Evolutionary conservation across 805 yeast genomes (phyloP).

Genomic region (Candida chilensis): DNA sequence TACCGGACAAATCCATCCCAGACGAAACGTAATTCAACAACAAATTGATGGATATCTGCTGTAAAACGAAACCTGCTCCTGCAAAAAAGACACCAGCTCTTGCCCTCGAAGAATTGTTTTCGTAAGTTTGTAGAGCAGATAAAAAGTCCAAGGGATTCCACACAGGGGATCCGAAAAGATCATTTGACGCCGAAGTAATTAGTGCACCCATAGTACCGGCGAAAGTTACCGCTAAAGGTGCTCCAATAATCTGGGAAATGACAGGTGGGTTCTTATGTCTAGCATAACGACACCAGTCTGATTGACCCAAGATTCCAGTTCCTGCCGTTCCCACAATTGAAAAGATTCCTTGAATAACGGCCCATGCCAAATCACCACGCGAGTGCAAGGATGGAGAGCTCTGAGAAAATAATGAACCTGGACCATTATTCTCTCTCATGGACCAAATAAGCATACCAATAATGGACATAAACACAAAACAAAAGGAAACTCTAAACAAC

Average conservation of each 20-base stretch:
- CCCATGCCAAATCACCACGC: conserved; percentile 6
- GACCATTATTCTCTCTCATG: conserved; percentile 14
- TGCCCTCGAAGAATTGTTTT: conserved; percentile 22
- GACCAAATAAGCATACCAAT: conserved; percentile 18
- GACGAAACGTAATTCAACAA: conserved; percentile 31
- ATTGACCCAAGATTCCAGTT: conserved; percentile 5
- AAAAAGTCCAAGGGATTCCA: conserved; percentile 7
- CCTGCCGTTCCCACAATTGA: conserved; percentile 7
- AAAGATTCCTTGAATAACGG: conserved; percentile 5
- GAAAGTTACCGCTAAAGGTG: conserved; percentile 5
- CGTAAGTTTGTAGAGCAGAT: conserved; percentile 2
- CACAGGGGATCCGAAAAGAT: conserved; percentile 4
- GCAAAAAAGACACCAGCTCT: conserved; percentile 33
- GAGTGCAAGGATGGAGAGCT: conserved; percentile 1
- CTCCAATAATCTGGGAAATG: conserved; percentile 6
- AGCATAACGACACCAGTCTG: conserved; percentile 7
- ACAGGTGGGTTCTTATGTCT: conserved; percentile 3
- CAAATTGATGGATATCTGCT: conserved; percentile 23
- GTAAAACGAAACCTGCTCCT: conserved; percentile 15
- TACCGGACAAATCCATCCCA: conserved; percentile 31
- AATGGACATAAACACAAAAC: conserved; percentile 14
- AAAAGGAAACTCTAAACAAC: conserved; percentile 11
- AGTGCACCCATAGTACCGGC: conserved; percentile 6
- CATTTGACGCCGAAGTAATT: conserved; percentile 6
- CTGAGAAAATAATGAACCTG: conserved; percentile 9